Conservation (phyloP, 192 early-diverging fungal species). For the Backusella liffmaniae region DNA sequence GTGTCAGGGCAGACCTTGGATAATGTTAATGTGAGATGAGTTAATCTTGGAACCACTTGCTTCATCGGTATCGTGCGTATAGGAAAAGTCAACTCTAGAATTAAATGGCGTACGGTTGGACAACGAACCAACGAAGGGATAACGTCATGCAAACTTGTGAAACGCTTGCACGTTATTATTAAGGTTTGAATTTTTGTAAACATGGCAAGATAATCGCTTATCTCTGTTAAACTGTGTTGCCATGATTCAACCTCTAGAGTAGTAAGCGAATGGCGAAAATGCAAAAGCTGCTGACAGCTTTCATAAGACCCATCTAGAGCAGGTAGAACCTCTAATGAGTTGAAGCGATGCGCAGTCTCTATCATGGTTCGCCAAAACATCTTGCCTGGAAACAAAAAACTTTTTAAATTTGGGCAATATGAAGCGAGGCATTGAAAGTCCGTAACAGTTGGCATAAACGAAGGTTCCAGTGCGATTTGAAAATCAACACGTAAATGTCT, state of each 20-base stretch:
- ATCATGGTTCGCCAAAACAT: slow-evolving; percentile 1
- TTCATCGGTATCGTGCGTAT: not conserved
- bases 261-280: not conserved
- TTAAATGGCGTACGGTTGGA: not conserved
- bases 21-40: not conserved
- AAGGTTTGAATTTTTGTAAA: not conserved
- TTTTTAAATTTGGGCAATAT: slow-evolving; percentile 1
- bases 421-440: not conserved
- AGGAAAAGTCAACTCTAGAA: not conserved
- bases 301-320: not conserved
- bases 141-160: slow-evolving; percentile 3
- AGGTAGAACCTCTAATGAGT: not conserved
- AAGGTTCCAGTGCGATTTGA: not conserved
- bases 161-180: not conserved
- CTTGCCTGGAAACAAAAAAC: not conserved
- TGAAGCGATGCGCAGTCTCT: not conserved
- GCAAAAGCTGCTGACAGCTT: not conserved
- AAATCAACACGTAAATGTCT: slow-evolving; percentile 3
- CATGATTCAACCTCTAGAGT: not conserved
- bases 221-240: not conserved
- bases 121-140: not conserved
- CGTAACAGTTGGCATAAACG: not conserved
- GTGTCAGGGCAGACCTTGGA: not conserved
- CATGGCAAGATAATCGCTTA: not conserved
- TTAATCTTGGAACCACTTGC: not conserved